phyloP scores from a whole-genome alignment of 2,329 filamentous ascomycete genomes.

The Cercospora brassicicola region DNA sequence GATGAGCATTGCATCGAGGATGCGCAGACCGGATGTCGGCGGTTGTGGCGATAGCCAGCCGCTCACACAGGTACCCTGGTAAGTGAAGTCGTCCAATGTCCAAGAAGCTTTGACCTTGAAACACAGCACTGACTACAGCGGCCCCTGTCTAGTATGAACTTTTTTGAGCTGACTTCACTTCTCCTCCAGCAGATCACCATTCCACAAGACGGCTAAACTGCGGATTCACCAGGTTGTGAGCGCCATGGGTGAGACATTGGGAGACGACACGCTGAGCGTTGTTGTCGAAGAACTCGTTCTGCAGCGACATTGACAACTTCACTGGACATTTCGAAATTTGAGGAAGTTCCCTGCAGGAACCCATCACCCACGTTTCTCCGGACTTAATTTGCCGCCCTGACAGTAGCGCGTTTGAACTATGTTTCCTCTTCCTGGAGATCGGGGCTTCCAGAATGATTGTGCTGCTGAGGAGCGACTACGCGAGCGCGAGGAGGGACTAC shows the following conservation, averaged over 20 bases:
- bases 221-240: background rate
- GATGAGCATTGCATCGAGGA: background rate
- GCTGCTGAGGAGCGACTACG: background rate
- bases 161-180: background rate
- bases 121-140: background rate
- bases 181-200: constrained; percentile 1
- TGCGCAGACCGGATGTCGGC: background rate
- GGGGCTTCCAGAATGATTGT: background rate
- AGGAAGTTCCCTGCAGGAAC: background rate
- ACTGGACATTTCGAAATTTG: background rate
- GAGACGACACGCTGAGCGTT: background rate
- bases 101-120: background rate
- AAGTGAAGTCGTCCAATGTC: background rate
- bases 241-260: constrained; percentile 11
- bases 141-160: constrained; percentile 4
- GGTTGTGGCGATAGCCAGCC: background rate
- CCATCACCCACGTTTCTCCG: background rate
- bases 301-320: background rate
- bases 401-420: constrained; percentile 1
- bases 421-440: background rate
- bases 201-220: background rate
- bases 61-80: background rate
- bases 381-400: background rate
- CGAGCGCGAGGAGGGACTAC: background rate
- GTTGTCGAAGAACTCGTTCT: background rate